Evolutionary conservation across 1,284 basidiomycete species (phyloP).

Genomic region (Trametes sp.): DNA sequence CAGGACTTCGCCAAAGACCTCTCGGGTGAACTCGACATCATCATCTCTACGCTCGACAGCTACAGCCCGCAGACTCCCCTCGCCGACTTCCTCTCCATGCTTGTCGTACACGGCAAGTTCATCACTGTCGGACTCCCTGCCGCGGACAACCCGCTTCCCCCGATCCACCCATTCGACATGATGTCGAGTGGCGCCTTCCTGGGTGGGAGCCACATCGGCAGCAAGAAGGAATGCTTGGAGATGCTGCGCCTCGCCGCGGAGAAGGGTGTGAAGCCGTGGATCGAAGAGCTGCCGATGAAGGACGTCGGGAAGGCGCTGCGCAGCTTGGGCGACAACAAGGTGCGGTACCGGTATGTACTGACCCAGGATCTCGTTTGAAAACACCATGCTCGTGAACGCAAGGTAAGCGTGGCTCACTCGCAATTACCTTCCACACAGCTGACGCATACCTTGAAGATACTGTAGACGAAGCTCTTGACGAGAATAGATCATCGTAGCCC

Average conservation of each 20-base stretch:
- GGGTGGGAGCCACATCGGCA: slow-evolving; percentile 63
- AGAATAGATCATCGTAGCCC: too few relatives aligned
- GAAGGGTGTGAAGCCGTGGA: slow-evolving; percentile 59
- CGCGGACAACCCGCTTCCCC: slow-evolving; percentile 47
- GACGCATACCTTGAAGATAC: too few relatives aligned
- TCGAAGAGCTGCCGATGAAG: slow-evolving; percentile 65
- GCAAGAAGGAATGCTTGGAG: slow-evolving; percentile 64
- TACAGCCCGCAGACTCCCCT: slow-evolving; percentile 57
- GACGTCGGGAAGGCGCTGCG: slow-evolving; percentile 62
- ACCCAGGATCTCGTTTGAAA: slow-evolving; percentile 42
- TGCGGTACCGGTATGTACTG: slow-evolving; percentile 60
- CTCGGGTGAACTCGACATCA: slow-evolving; percentile 18
- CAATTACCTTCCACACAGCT: too few relatives aligned
- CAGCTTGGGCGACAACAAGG: slow-evolving; percentile 58
- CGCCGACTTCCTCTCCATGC: slow-evolving; percentile 51
- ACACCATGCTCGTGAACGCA: background rate
- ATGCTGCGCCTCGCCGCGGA: slow-evolving; percentile 68
- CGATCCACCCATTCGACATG: slow-evolving; percentile 45
- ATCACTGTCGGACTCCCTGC: slow-evolving; percentile 64
- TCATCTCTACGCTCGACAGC: slow-evolving; percentile 57
- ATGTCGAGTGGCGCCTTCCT: slow-evolving; percentile 48
- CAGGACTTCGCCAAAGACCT: slow-evolving; percentile 54
- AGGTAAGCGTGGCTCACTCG: too few relatives aligned
- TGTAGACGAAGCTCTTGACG: too few relatives aligned
- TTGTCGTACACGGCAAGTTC: slow-evolving; percentile 60